Evolutionary conservation across 2,329 filamentous ascomycete species (phyloP).

Genomic region (Clonostachys chloroleuca): DNA sequence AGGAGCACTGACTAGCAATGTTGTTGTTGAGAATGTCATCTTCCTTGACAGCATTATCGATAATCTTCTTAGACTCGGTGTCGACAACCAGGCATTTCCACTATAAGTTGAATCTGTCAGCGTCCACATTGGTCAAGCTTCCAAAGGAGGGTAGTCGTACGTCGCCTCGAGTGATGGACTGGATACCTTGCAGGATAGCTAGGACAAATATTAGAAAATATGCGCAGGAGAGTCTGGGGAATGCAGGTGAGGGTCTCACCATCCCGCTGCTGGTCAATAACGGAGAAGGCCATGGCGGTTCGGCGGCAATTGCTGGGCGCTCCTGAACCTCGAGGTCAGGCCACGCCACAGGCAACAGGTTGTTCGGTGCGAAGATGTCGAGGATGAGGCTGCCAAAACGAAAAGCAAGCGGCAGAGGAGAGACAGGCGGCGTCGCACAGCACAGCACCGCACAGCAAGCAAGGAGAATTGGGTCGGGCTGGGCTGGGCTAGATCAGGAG

Average conservation of each 20-base stretch:
- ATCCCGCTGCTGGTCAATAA: conserved; percentile 75
- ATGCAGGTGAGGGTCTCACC: conserved; percentile 12
- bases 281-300: conserved; percentile 68
- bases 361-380: no score
- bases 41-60: conserved; percentile 88
- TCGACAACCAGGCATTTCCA: conserved; percentile 98
- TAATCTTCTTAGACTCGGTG: conserved; percentile 73
- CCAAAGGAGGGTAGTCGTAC: conserved; percentile 41
- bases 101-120: conserved; percentile 36
- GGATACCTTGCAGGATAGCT: conserved; percentile 49
- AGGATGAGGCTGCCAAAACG: no score
- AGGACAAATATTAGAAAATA: conserved; percentile 9
- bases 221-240: not conserved
- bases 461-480: no score
- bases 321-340: no score
- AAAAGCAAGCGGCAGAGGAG: no score
- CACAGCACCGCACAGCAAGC: no score
- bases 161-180: conserved; percentile 75
- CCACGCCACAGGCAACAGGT: no score
- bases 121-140: not conserved
- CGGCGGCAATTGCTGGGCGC: no score
- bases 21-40: conserved; percentile 97
- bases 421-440: no score
- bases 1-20: conserved; percentile 67
- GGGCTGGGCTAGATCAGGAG: no score